Percentiles rank a stretch among this genome's conserved stretches.
Evolutionary conservation across 495 filamentous ascomycete genomes (phyloP).

Genomic region (Penicillium mononematosum): DNA sequence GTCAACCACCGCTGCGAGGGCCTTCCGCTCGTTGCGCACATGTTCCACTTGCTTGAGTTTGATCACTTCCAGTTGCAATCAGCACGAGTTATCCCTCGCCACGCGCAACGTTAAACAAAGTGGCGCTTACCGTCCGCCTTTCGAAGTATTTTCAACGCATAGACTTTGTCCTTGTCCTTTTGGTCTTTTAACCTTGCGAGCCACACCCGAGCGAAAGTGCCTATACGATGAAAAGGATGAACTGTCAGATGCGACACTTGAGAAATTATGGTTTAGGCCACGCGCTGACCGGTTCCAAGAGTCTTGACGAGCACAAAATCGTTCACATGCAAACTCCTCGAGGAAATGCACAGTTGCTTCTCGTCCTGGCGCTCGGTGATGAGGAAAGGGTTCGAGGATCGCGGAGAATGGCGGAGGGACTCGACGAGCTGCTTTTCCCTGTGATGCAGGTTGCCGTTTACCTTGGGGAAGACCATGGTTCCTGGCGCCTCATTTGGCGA

Average conservation of each 20-base stretch:
- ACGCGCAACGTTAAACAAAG: not conserved
- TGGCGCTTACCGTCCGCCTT: conserved; percentile 69
- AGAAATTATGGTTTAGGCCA: conserved; percentile 10
- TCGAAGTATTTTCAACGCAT: conserved; percentile 88
- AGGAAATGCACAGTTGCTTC: conserved; percentile 58
- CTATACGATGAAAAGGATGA: conserved; percentile 44
- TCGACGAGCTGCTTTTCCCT: conserved; percentile 51
- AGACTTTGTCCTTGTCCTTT: conserved; percentile 68
- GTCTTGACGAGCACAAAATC: conserved; percentile 89
- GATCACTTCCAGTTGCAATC: conserved; percentile 61
- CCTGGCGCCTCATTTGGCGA: conserved; percentile 39
- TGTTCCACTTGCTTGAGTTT: conserved; percentile 97
- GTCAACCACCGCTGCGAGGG: conserved; percentile 81
- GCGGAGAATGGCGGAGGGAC: conserved; percentile 43
- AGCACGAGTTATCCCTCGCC: conserved; percentile 12
- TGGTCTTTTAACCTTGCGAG: conserved; percentile 66
- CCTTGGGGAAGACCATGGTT: conserved; percentile 23
- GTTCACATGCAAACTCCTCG: conserved; percentile 54
- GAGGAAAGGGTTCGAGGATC: conserved; percentile 51
- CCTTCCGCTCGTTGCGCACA: conserved; percentile 87
- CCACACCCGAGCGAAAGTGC: conserved; percentile 95
- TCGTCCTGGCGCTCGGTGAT: conserved; percentile 53
- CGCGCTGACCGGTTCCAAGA: conserved; percentile 72
- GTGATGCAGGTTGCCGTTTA: conserved; percentile 37
- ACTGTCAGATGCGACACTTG: conserved; percentile 31